Conservation (phyloP, 2,329 filamentous ascomycete species). For the Aureobasidium musti region DNA sequence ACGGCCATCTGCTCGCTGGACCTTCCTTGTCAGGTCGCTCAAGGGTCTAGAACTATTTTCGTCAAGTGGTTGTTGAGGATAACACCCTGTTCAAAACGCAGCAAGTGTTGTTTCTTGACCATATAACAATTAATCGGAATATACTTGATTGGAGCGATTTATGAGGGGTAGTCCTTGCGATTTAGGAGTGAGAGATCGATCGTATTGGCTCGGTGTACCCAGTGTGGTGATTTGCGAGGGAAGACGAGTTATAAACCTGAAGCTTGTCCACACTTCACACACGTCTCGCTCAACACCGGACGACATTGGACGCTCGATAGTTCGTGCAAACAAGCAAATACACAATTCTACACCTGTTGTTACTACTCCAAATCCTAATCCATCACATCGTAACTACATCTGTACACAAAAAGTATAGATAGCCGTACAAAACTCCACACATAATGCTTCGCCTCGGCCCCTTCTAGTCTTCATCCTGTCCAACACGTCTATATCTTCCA, state of each 20-base stretch:
- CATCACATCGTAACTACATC: constrained; percentile 6
- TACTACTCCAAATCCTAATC: background rate
- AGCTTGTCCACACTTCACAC: background rate
- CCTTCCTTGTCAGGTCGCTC: background rate
- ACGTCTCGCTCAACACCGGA: background rate
- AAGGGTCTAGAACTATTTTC: background rate
- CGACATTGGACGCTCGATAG: background rate
- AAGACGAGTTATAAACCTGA: background rate
- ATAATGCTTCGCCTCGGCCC: background rate
- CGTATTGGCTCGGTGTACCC: too few relatives aligned
- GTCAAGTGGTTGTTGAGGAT: background rate
- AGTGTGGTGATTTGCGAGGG: too few relatives aligned
- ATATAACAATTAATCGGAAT: too few relatives aligned
- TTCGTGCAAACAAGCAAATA: background rate
- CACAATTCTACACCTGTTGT: background rate
- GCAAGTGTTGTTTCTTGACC: too few relatives aligned
- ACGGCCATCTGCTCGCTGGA: background rate
- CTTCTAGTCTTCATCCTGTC: constrained; percentile 42
- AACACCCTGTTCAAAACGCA: background rate
- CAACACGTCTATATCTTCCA: constrained; percentile 51
- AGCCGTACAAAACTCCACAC: constrained; percentile 7
- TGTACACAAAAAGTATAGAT: constrained; percentile 11
- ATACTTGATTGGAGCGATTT: too few relatives aligned
- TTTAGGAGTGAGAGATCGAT: too few relatives aligned
- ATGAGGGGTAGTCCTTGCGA: too few relatives aligned